Evolutionary conservation across 306 rosid species (phyloP), one percentile per base, ranked within the genome.

Genomic region (Quercus mongolica): DNA sequence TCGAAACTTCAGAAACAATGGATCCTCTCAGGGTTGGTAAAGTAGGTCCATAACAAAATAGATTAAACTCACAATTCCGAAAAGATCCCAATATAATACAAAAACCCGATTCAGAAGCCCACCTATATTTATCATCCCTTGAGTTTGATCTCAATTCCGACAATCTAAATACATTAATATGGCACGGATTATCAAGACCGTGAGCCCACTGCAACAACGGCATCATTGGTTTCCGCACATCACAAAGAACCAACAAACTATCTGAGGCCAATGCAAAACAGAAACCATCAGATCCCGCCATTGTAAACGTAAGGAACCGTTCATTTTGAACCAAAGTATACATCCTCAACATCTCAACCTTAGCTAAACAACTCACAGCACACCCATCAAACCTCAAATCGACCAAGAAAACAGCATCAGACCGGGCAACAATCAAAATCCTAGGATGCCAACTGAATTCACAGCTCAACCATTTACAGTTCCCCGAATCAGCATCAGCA

Each of bases 401-500:
- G 81, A 92, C 90, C 65, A 90, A 80, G 82, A 89, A 92, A 69
- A 92, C 73, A 1, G 87, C 91, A 77, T 91, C 90, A 6, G 88
- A 86, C 21, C 85, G 75, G 0, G 90, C 90, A 69, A 90, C 84
- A 18, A 92, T 80, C 75, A 92, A 79, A 79, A 88, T 73, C 81
- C 91, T 83, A 0, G 89, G 91, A 78, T 89, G 86, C 94, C 92
- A 92, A 81, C 94, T 88, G 69, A 92, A 90, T 23, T 90, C 96
- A 85, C 91, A 90, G 72, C 90, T 79, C 76, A 90, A 33, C 97
- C 97, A 90, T 59, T 51, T 86, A 44, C 12, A 69, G n/a, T 77
- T 74, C 44, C 78, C 69, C 7, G 71, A 79, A 77, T 23, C 74
- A 0, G 14, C 83, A 81, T 69, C 75, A 80, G 74, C 80, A 74